phyloP scores from a whole-genome alignment of 2,329 filamentous ascomycete genomes.

The Claviceps purpurea region DNA sequence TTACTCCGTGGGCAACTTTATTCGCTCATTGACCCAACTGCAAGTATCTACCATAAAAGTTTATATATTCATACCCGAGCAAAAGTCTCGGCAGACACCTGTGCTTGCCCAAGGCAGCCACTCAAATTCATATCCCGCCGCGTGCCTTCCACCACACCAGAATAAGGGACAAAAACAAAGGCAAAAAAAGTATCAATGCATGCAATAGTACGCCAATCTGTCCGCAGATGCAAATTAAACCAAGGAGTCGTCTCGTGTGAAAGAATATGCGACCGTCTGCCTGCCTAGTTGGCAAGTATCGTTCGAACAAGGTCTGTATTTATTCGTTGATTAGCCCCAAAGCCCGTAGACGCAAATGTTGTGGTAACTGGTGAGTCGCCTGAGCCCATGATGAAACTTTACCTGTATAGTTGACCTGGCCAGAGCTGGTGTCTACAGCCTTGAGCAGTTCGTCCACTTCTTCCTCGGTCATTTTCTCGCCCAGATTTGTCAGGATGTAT shows the following conservation, averaged over 20 bases:
- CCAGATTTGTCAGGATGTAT: conserved; percentile 94
- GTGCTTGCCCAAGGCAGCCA: background rate
- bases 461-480: conserved; percentile 98
- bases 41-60: background rate
- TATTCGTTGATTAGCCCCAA: conserved; percentile 3
- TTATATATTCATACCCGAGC: conserved; percentile 4
- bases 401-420: conserved; percentile 97
- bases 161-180: background rate
- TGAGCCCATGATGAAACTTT: conserved; percentile 19
- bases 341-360: background rate
- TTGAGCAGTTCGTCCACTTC: conserved; percentile 98
- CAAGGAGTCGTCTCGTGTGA: conserved; percentile 7
- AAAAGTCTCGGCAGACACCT: background rate
- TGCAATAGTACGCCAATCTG: conserved; percentile 5
- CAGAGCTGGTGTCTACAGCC: conserved; percentile 89
- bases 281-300: conserved; percentile 64
- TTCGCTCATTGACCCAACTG: background rate
- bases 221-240: conserved; percentile 2
- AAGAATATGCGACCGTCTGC: background rate
- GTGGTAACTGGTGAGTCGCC: background rate
- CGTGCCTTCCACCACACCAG: background rate
- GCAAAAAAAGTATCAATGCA: conserved; percentile 9
- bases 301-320: conserved; percentile 67
- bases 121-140: background rate
- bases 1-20: background rate